Base-by-base conservation (phyloP, 2,329 filamentous ascomycete species). In the Talaromyces sp. region DNA sequence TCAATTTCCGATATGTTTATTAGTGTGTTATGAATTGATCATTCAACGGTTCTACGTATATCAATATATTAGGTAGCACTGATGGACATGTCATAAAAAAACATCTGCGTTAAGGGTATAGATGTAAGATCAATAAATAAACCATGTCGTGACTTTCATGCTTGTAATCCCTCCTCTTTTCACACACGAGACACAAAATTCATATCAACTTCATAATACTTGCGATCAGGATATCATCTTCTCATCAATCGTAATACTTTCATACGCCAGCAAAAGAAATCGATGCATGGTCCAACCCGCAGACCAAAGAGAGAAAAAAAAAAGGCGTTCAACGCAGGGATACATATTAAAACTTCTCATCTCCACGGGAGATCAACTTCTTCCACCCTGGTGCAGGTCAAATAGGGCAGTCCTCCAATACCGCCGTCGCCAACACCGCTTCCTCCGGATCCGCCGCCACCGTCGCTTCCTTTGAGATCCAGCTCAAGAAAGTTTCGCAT, bases 401-500 rank as follows among this genome's bases (percentile, higher is more conserved):
- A 70, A 77, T 89, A 89, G 1, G 82, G 82, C 62, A 88, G 67
- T 5, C 81, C 79, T 4, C 74, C 74, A 19, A 75, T 73, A 3
- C 74, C 78, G n/a, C 73, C 75, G 72, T 80, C 65, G 69, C 75
- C 66, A 22, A 61, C 52, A n/a, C 63, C 62, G 22, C 49, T 60
- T 47, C 63, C 63, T n/a, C 62, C 59, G 8, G 58, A 61, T 11
- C 63, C 61, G 7, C 64, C 61, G 32, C 62, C 65, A 4, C 66
- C 56, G 25, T 72, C 62, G 42, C 65, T 68, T 30, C 68, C 69
- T 57, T 83, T 81, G 59, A 91, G 74, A 72, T 96, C 92, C 55
- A 96, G 82, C 75, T 96, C 91, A 13, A 97, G 82, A 58, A 88
- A 90, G 71, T 91, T 95, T 57, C 89, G 84, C 88, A 96, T 96